phyloP scores from a whole-genome alignment of 495 filamentous ascomycete species.

The Talaromyces nanjingensis region DNA sequence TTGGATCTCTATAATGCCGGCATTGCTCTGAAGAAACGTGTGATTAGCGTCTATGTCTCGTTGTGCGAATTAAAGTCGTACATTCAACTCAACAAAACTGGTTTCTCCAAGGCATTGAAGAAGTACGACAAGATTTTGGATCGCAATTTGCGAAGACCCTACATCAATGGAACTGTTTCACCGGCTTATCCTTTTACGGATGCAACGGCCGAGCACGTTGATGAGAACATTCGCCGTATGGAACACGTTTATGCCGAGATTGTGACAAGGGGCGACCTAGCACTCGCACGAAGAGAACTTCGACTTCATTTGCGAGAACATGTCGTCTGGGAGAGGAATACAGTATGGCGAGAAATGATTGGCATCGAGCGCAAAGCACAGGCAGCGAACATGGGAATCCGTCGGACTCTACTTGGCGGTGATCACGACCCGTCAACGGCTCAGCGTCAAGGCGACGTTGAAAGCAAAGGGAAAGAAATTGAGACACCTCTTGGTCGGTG shows the following conservation, averaged over 20 bases:
- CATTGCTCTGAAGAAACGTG: conserved; percentile 84
- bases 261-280: conserved; percentile 70
- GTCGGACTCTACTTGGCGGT: conserved; percentile 69
- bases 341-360: conserved; percentile 98
- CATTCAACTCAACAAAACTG: conserved; percentile 91
- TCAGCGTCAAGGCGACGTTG: conserved; percentile 78
- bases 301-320: conserved; percentile 90
- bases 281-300: conserved; percentile 71
- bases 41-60: conserved; percentile 79
- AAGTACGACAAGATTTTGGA: conserved; percentile 98
- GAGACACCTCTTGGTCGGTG: conserved; percentile 75
- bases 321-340: conserved; percentile 98
- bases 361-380: conserved; percentile 95
- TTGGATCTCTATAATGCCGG: conserved; percentile 68
- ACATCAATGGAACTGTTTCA: conserved; percentile 66
- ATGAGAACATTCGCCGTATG: conserved; percentile 61
- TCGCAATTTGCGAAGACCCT: conserved; percentile 64
- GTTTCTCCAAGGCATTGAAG: conserved; percentile 92
- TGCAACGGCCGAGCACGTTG: conserved; percentile 60
- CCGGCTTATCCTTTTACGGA: conserved; percentile 68
- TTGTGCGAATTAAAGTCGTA: conserved; percentile 96
- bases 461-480: conserved; percentile 60
- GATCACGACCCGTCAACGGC: conserved; percentile 62
- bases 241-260: conserved; percentile 76
- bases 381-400: conserved; percentile 81